phyloP scores from a whole-genome alignment of 1,284 basidiomycete genomes.

The Schizopora paradoxa region DNA sequence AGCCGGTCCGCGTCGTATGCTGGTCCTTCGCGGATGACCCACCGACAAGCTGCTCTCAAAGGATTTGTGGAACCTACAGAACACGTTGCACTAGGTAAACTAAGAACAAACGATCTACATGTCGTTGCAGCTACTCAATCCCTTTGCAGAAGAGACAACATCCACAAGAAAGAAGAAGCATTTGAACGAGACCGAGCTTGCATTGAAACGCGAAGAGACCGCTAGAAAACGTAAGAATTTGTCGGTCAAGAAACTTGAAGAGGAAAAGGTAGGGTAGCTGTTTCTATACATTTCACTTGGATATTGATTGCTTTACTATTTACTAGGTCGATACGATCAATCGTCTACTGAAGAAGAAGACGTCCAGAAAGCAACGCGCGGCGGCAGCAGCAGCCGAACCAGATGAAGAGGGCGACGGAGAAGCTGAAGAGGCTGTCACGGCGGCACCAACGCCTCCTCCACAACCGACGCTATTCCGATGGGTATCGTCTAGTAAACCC shows the following conservation, averaged over 20 bases:
- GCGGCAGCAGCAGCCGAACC: conserved; percentile 41
- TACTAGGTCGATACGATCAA: conserved; percentile 81
- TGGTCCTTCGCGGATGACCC: conserved; percentile 46
- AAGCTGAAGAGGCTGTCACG: conserved; percentile 28
- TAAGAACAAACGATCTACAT: neutral
- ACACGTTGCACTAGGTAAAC: conserved; percentile 57
- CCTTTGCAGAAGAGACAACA: conserved; percentile 32
- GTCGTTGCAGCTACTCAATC: conserved; percentile 1
- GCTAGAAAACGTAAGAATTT: conserved; percentile 82
- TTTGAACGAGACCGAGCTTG: conserved; percentile 78
- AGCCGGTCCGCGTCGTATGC: conserved; percentile 29
- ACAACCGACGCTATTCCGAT: conserved; percentile 53
- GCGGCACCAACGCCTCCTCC: conserved; percentile 18
- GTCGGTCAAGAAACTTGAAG: conserved; percentile 86
- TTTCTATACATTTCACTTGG: neutral
- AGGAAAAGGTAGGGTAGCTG: conserved; percentile 81
- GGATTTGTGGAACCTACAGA: conserved; percentile 54
- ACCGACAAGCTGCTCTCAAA: conserved; percentile 66
- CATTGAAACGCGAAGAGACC: conserved; percentile 78
- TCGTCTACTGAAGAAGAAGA: conserved; percentile 83
- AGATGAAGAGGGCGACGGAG: conserved; percentile 22
- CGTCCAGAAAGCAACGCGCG: conserved; percentile 59
- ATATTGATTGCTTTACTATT: conserved; percentile 7
- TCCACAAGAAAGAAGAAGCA: conserved; percentile 67
- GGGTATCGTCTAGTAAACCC: conserved; percentile 45